Evolutionary conservation across 768 basidiomycete genomes (phyloP).

Genomic region (Dendrothele bispora): DNA sequence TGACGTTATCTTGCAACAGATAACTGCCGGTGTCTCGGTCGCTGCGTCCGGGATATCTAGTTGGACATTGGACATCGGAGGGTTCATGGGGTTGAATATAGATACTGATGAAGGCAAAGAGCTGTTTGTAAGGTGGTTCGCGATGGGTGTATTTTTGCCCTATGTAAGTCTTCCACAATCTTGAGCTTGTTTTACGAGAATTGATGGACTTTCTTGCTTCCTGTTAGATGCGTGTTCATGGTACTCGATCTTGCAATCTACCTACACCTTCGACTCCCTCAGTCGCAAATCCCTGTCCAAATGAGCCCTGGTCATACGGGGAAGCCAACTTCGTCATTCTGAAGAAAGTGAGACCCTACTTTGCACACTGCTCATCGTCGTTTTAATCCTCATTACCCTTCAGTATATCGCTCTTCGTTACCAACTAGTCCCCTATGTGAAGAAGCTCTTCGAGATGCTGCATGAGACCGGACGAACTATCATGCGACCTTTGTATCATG

Average conservation of each 20-base stretch:
- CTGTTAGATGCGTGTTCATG: constrained; percentile 33
- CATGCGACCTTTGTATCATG: constrained; percentile 32
- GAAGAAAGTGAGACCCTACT: constrained; percentile 31
- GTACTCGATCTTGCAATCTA: constrained; percentile 27
- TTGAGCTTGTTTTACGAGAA: no score
- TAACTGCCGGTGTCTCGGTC: constrained; percentile 32
- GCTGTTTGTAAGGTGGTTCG: constrained; percentile 35
- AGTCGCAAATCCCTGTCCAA: constrained; percentile 34
- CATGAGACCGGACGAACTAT: constrained; percentile 29
- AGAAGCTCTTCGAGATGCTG: constrained; percentile 28
- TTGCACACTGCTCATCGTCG: neutral
- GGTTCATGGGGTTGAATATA: constrained; percentile 31
- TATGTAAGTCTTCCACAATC: constrained; percentile 21
- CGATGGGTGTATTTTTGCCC: constrained; percentile 37
- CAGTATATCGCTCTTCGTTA: constrained; percentile 39
- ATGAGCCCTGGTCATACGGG: constrained; percentile 40
- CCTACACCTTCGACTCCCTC: constrained; percentile 17
- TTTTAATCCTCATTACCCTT: no score
- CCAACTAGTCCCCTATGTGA: constrained; percentile 33
- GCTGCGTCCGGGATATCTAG: constrained; percentile 35
- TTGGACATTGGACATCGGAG: constrained; percentile 38
- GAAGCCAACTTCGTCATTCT: constrained; percentile 33
- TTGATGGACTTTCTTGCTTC: no score
- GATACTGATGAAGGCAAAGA: constrained; percentile 29
- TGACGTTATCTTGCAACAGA: constrained; percentile 33